Percentiles rank a stretch among this genome's conserved stretches.
Conservation (phyloP, 768 basidiomycete genomes). For the Trametes cubensis region DNA sequence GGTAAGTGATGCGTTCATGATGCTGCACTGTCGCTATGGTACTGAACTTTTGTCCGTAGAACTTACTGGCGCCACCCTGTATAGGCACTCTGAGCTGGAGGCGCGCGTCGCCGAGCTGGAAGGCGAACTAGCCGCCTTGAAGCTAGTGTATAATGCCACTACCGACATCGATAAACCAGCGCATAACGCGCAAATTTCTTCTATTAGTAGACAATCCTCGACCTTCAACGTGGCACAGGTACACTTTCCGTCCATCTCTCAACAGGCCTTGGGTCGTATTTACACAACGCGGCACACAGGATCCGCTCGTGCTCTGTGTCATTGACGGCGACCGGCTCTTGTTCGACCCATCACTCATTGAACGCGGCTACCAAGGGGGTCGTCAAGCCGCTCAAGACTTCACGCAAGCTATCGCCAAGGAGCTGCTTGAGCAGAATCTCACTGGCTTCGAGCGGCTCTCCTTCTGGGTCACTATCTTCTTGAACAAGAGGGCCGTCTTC, state of each 20-base stretch:
- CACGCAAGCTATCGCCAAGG: slow-evolving; percentile 69
- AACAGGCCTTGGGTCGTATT: background rate
- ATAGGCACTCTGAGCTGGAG: slow-evolving; percentile 66
- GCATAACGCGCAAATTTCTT: slow-evolving; percentile 68
- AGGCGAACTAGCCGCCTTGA: slow-evolving; percentile 69
- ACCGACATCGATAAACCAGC: slow-evolving; percentile 63
- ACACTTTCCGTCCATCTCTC: slow-evolving; percentile 5
- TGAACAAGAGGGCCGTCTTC: slow-evolving; percentile 60
- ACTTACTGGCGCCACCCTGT: slow-evolving; percentile 64
- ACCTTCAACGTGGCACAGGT: slow-evolving; percentile 57
- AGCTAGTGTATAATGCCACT: slow-evolving; percentile 65
- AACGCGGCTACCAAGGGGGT: slow-evolving; percentile 68
- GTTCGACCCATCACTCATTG: slow-evolving; percentile 61
- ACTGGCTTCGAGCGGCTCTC: slow-evolving; percentile 66
- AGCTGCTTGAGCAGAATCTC: slow-evolving; percentile 63
- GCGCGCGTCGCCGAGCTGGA: slow-evolving; percentile 67
- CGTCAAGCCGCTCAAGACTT: slow-evolving; percentile 60
- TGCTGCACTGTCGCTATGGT: slow-evolving; percentile 53
- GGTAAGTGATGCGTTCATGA: slow-evolving; percentile 41
- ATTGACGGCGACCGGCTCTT: slow-evolving; percentile 74
- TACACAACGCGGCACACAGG: slow-evolving; percentile 39
- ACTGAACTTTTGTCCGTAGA: slow-evolving; percentile 40
- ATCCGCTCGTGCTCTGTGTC: slow-evolving; percentile 72
- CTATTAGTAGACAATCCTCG: slow-evolving; percentile 66
- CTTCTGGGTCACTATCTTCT: slow-evolving; percentile 76